Base-by-base conservation (phyloP, 176 grass and related monocot species). In the Bolboschoenus planiculmis region DNA sequence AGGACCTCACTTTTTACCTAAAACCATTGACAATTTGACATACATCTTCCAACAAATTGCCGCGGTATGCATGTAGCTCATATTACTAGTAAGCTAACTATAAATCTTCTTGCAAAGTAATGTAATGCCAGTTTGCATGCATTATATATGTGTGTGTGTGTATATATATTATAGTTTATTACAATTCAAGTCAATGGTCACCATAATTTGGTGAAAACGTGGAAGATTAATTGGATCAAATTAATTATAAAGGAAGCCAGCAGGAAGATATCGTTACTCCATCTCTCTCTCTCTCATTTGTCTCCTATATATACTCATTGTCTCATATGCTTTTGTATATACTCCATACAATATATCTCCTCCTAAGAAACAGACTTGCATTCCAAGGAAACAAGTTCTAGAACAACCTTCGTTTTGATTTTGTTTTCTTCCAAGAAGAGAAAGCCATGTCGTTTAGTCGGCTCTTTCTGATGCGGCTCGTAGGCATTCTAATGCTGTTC, bases 401-500 rank as follows among this genome's bases (percentile, higher is more conserved):
- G 33, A 39, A 61, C 24, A 31, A 61, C 50, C 50, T 53, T 15
- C 50, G n/a, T 27, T 59, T 40, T 3, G 15, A 23, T 68, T 66
- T 66, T 18, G 15, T 18, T 65, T 35, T 20, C 3, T 20, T 66
- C 37, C 33, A 18, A 9, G 62, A 51, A 20, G 35, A 68, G 35
- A 37, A 21, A 68, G 34, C 64, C 35, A 68, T 68, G 64, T 68
- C 20, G 15, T 68, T 20, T 21, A 8, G 35, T 33, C 64, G 18
- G 35, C 2, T 40, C 64, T 23, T 40, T 33, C 29, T 47, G 29
- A 70, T 68, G 83, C 48, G 27, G n/a, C 36, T 86, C 21, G 2
- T 86, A 40, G 9, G 56, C 26, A 14, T 58, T 81, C 5, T 86
- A 21, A 64, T 81, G 27, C 27, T 86, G 3, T 72, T 58, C 7